phyloP scores from a whole-genome alignment of 2,329 filamentous ascomycete genomes.

The Pseudopyricularia cyperi region DNA sequence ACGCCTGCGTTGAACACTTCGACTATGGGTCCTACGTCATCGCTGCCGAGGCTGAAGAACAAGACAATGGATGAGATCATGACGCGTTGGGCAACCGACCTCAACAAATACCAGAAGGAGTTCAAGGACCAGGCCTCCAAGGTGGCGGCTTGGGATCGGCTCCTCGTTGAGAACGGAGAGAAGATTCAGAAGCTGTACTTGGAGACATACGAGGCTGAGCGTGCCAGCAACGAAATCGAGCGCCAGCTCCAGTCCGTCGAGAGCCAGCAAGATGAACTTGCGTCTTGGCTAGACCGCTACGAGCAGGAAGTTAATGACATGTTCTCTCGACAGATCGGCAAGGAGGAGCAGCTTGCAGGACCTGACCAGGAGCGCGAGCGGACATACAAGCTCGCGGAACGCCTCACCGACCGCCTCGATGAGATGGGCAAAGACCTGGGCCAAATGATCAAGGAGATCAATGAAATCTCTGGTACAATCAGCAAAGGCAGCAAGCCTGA shows the following conservation, averaged over 20 bases:
- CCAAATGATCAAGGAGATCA: conserved; percentile 98
- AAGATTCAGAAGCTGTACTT: conserved; percentile 91
- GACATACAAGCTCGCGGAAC: conserved; percentile 93
- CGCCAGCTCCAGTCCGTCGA: conserved; percentile 82
- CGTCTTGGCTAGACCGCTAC: conserved; percentile 78
- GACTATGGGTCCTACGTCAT: conserved; percentile 67
- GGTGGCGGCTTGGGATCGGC: conserved; percentile 81
- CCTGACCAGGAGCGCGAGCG: conserved; percentile 92
- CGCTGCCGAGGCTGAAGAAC: conserved; percentile 85
- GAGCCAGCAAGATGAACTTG: conserved; percentile 82
- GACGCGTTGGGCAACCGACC: conserved; percentile 87
- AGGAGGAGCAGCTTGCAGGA: conserved; percentile 63
- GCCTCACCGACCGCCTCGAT: conserved; percentile 76
- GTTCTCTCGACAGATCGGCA: conserved; percentile 66
- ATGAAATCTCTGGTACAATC: conserved; percentile 76
- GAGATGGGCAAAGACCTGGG: conserved; percentile 87
- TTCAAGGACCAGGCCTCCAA: conserved; percentile 84
- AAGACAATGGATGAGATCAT: conserved; percentile 99
- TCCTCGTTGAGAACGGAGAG: conserved; percentile 84
- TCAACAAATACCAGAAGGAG: conserved; percentile 92
- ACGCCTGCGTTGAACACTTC: conserved; percentile 49
- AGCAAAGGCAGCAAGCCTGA: conserved; percentile 83
- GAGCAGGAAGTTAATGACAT: conserved; percentile 85
- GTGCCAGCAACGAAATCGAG: conserved; percentile 87
- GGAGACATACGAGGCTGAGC: conserved; percentile 85